Evolutionary conservation across 305 asterid species (phyloP), one percentile per base, ranked within the genome.

Genomic region (Fraxinus dipetala): DNA sequence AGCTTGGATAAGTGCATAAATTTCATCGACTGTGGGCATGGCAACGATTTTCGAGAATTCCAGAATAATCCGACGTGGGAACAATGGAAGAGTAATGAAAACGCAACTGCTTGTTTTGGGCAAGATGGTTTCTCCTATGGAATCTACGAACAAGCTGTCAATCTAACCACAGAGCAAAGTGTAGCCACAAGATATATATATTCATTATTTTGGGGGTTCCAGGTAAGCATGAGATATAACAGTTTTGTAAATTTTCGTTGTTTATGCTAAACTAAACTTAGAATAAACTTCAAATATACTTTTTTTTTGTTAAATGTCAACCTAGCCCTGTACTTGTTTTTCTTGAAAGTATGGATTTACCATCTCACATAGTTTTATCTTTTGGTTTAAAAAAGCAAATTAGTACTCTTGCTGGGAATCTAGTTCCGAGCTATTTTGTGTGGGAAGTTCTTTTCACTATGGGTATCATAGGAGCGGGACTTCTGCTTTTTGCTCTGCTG

Each of bases 131-230:
- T 92, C 78, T 22, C 77, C 28, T 95, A 78, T 85, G 98, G 98
- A 45, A 93, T 95, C 75, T 95, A 95, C 83, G 63, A 51, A n/a
- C 81, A 84, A 77, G 94, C 92, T 43, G 97, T 93, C n/a, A 54
- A 80, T 54, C 90, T 95, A 78, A 92, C 98, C 79, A 83, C 96
- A 9, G 32, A 82, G 81, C 72, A 51, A 65, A 85, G 83, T 81
- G 0, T 90, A 26, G 11, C 54, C 61, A 92, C 92, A 30, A 85
- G 97, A 95, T 95, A 95, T 40, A 54, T 87, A 22, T 95, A 95
- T 88, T 90, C 98, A 14, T 85, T 93, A 76, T 93, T 92, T 83
- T 95, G 98, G 98, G 98, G 97, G 16, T 94, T 95, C 89, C 98
- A 92, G 98, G 98, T 94, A 93, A 69, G 16, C 51, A 0, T 43